These are phyloP conservation scores for Falciphora oryzae DNA, from an alignment of 2,329 filamentous ascomycete species.

Conservation along the genomic window DNA sequence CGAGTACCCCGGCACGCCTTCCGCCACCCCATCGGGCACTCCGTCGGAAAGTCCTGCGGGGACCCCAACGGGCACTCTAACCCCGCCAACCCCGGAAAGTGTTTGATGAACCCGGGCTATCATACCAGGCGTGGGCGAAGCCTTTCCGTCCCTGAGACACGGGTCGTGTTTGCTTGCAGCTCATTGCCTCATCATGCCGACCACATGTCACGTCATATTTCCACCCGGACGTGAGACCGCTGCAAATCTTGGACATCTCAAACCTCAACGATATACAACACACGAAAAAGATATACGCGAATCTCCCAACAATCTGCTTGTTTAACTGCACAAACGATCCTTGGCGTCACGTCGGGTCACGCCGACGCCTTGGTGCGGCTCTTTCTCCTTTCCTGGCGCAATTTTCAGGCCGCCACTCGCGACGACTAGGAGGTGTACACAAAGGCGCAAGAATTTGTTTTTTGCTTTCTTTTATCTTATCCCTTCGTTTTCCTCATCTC, in stretches of 20 bases:
- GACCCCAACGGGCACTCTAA: background rate
- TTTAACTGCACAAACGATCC: background rate
- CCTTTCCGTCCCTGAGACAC: background rate
- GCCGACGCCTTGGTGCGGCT: background rate
- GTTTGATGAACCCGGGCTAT: background rate
- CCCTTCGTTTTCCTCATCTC: background rate
- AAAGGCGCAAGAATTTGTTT: background rate
- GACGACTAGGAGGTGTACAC: background rate
- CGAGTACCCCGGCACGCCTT: constrained; percentile 25
- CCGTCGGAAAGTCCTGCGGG: background rate
- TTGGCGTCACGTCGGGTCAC: background rate
- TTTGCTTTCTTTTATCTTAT: background rate
- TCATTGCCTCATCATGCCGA: too few species aligned
- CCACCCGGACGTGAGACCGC: too few species aligned
- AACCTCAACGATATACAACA: too few species aligned
- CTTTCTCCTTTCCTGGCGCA: background rate
- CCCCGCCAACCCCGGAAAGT: constrained; percentile 1
- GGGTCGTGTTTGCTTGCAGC: background rate
- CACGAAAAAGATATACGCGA: too few species aligned
- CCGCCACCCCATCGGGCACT: background rate
- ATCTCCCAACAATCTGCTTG: background rate
- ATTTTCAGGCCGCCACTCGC: background rate
- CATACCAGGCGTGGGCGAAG: too few species aligned
- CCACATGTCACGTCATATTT: too few species aligned
- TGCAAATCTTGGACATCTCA: too few species aligned